A percentile compares a stretch with the other conserved stretches of the same genome.
Conservation (phyloP, 2,329 filamentous ascomycete genomes). For the Pestalotiopsis sp. region DNA sequence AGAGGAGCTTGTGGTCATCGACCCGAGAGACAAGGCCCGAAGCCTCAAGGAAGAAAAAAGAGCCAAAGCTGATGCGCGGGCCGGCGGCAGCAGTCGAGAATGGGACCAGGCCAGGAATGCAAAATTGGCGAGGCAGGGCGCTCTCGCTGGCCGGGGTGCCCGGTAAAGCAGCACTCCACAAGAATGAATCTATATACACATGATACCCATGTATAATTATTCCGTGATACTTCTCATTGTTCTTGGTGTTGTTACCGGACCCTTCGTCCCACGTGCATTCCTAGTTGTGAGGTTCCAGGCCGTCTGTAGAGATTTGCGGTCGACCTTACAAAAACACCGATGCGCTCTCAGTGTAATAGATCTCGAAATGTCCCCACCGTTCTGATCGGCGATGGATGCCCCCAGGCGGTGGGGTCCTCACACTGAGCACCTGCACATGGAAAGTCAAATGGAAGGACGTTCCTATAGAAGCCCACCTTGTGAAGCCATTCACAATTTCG, state of each 20-base stretch:
- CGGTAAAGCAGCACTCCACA: conserved; percentile 37
- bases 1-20: conserved; percentile 90
- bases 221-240: background rate
- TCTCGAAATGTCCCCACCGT: background rate
- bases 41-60: conserved; percentile 69
- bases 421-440: background rate
- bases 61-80: conserved; percentile 56
- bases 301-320: background rate
- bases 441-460: background rate
- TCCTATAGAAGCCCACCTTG: background rate
- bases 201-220: conserved; percentile 8
- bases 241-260: background rate
- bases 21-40: conserved; percentile 81
- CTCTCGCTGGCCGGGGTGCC: conserved; percentile 59
- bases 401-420: background rate
- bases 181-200: conserved; percentile 1
- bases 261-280: background rate
- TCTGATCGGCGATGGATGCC: background rate
- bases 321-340: background rate
- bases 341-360: background rate
- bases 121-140: conserved; percentile 55
- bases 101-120: conserved; percentile 64
- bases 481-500: conserved; percentile 1
- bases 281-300: background rate
- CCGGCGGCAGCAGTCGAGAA: conserved; percentile 53